Conservation (phyloP, 2,329 filamentous ascomycete genomes). For the Eutypa lata region DNA sequence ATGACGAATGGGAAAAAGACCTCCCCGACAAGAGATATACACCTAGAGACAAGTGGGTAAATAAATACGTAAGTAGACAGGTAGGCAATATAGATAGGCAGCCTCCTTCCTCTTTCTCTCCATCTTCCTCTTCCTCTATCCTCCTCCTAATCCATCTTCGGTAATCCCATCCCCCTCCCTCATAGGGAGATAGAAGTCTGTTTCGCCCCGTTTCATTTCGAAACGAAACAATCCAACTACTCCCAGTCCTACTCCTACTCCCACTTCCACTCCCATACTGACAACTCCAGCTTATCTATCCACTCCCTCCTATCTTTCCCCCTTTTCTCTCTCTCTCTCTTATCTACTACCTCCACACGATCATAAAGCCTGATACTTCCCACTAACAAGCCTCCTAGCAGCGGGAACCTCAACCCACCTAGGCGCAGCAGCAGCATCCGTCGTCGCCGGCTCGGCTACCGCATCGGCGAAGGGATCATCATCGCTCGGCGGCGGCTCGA, state of each 20-base stretch:
- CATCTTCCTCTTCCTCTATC: conserved; percentile 1
- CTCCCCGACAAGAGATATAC: conserved; percentile 13
- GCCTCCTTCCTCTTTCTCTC: neutral
- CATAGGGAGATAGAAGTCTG: too few species aligned
- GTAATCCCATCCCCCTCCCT: too few species aligned
- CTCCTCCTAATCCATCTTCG: conserved; percentile 9
- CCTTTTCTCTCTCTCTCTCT: neutral
- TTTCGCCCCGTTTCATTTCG: too few species aligned
- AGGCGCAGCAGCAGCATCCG: neutral
- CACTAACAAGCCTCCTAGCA: conserved; percentile 66
- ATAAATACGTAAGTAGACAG: conserved; percentile 14
- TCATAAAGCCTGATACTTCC: conserved; percentile 66
- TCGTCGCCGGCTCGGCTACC: conserved; percentile 25
- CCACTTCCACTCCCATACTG: neutral
- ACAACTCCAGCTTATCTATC: conserved; percentile 2
- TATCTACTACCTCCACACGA: neutral
- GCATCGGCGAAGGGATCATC: conserved; percentile 73
- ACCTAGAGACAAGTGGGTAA: neutral
- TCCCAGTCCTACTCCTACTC: too few species aligned
- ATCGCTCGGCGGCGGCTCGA: too few species aligned
- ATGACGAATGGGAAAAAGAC: too few species aligned
- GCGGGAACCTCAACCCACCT: conserved; percentile 67
- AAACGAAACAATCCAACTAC: too few species aligned
- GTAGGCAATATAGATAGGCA: conserved; percentile 14
- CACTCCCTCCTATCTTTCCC: too few species aligned